Conservation (phyloP, 768 basidiomycete genomes). For the Candolleomyces eurysporus region DNA sequence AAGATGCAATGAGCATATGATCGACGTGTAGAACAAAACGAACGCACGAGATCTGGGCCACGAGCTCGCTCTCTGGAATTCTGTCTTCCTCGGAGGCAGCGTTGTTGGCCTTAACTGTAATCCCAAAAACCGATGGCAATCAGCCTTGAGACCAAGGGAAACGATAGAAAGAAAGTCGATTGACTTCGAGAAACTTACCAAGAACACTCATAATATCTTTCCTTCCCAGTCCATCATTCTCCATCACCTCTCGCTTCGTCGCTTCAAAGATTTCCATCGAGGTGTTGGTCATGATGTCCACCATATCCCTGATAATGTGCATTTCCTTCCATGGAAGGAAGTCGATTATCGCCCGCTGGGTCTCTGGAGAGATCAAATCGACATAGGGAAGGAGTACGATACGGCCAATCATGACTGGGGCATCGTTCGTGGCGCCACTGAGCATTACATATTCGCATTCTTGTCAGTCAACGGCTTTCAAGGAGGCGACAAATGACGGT, state of each 20-base stretch:
- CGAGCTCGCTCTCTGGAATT: constrained; percentile 34
- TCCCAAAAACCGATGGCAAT: neutral
- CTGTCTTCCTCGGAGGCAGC: constrained; percentile 27
- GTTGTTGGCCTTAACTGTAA: constrained; percentile 39
- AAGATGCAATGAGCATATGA: neutral
- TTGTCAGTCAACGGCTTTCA: neutral
- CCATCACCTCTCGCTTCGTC: constrained; percentile 28
- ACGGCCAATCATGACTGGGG: constrained; percentile 17
- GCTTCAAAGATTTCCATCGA: constrained; percentile 29
- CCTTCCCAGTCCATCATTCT: constrained; percentile 32
- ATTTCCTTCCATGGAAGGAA: constrained; percentile 27
- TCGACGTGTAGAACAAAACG: neutral
- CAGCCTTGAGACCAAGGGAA: neutral
- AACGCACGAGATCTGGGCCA: constrained; percentile 34
- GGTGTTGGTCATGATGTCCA: constrained; percentile 29
- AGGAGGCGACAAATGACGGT: neutral
- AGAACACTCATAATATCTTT: constrained; percentile 48
- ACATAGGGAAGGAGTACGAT: constrained; percentile 21
- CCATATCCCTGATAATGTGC: constrained; percentile 25
- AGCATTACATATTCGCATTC: neutral
- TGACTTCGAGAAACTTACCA: constrained; percentile 24
- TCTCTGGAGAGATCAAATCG: constrained; percentile 20
- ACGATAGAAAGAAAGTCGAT: neutral
- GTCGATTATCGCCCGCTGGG: constrained; percentile 30
- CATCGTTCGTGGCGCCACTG: neutral